Percentiles rank a stretch among this genome's conserved stretches.
phyloP scores from a whole-genome alignment of 1,284 basidiomycete genomes.

The Vanrija humicola region DNA sequence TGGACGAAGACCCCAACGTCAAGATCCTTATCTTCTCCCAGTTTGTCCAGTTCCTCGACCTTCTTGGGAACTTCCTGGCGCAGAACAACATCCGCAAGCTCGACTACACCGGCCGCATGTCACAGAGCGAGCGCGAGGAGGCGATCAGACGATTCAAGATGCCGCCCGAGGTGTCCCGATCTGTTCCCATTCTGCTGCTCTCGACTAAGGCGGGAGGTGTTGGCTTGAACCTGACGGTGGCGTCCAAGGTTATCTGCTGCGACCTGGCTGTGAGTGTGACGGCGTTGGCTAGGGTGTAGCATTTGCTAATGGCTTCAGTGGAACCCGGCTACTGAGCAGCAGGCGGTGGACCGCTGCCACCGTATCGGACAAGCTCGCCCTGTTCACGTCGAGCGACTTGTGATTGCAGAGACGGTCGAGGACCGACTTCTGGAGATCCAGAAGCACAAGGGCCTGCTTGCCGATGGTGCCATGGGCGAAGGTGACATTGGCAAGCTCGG shows the following conservation, averaged over 20 bases:
- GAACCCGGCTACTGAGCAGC: constrained; percentile 45
- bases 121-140: constrained; percentile 31
- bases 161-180: constrained; percentile 17
- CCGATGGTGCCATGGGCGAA: constrained; percentile 50
- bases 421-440: constrained; percentile 24
- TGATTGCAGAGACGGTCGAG: constrained; percentile 51
- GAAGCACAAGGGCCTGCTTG: constrained; percentile 40
- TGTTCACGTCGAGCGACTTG: constrained; percentile 77
- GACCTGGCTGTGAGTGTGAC: constrained; percentile 10
- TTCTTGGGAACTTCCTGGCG: constrained; percentile 30
- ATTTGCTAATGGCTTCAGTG: constrained; percentile 20
- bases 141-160: constrained; percentile 35
- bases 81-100: constrained; percentile 24
- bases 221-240: constrained; percentile 42
- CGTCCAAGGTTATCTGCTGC: constrained; percentile 33
- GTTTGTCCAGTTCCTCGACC: constrained; percentile 44
- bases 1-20: constrained; percentile 24
- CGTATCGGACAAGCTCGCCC: constrained; percentile 86
- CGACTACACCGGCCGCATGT: constrained; percentile 45
- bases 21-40: constrained; percentile 42
- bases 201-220: constrained; percentile 45
- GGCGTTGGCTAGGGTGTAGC: too few species aligned
- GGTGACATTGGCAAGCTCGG: constrained; percentile 26
- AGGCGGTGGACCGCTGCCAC: constrained; percentile 57
- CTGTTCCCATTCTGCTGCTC: constrained; percentile 45